A percentile compares a stretch with the other conserved stretches of the same genome.
These are phyloP conservation scores for Euphorbia pulcherrima DNA, from an alignment of 345 rosid species.

Conservation along the genomic window DNA sequence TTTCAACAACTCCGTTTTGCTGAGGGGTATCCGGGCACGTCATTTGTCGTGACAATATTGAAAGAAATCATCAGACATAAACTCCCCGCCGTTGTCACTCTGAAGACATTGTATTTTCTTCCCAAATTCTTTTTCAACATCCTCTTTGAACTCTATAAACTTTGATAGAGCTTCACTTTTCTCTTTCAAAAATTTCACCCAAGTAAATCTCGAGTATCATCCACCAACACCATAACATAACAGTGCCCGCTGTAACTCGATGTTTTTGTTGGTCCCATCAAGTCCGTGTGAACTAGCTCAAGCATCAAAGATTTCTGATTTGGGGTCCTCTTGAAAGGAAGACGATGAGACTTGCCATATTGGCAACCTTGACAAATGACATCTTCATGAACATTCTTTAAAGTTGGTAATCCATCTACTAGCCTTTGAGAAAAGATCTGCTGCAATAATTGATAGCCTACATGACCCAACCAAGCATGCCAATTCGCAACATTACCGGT, in stretches of 20 bases:
- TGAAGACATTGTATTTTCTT: constrained; percentile 8
- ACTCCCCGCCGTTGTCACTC: constrained; percentile 6
- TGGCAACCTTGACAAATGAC: constrained; percentile 7
- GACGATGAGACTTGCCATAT: constrained; percentile 17
- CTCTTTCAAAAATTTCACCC: no score
- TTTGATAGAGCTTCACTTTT: not conserved
- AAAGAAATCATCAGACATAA: not conserved
- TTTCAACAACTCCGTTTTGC: constrained; percentile 1
- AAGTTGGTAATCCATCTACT: constrained; percentile 2
- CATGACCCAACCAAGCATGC: constrained; percentile 19
- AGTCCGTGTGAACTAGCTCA: constrained; percentile 14
- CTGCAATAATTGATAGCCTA: constrained; percentile 20
- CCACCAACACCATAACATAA: constrained; percentile 14
- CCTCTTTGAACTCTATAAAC: constrained; percentile 1
- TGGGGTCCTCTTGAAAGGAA: constrained; percentile 13
- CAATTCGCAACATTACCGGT: constrained; percentile 6
- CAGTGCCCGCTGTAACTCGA: not conserved
- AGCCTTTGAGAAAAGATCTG: constrained; percentile 16
- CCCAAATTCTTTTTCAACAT: constrained; percentile 4
- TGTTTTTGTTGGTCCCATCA: constrained; percentile 9
- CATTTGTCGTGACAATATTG: not conserved
- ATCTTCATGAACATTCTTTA: constrained; percentile 3
- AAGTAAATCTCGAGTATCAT: constrained; percentile 2
- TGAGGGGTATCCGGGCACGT: constrained; percentile 8
- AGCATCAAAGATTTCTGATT: not conserved